Conservation (phyloP, 257 asterid genomes). For the Knoxia roxburghii region DNA sequence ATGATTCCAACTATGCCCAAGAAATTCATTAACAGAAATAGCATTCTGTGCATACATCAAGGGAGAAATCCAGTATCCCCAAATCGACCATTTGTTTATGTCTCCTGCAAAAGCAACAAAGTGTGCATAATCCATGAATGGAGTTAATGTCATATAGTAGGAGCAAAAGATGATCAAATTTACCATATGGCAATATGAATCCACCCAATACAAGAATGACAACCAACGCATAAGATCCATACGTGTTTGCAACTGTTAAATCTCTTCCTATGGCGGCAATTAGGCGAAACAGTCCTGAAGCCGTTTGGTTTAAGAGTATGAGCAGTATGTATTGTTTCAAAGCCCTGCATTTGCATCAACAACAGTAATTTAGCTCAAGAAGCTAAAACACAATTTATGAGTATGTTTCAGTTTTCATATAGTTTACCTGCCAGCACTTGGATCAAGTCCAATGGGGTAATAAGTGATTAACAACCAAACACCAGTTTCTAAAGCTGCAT, state of each 20-base stretch:
- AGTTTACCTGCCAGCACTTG: not conserved
- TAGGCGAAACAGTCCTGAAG: constrained; percentile 56
- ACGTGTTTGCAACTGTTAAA: constrained; percentile 59
- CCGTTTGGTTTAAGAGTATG: constrained; percentile 44
- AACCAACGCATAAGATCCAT: constrained; percentile 53
- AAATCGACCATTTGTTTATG: constrained; percentile 7
- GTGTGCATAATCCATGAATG: constrained; percentile 10
- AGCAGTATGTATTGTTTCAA: constrained; percentile 50
- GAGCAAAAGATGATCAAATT: not conserved
- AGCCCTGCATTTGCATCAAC: constrained; percentile 30
- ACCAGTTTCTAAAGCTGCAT: constrained; percentile 5
- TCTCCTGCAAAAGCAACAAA: constrained; percentile 2
- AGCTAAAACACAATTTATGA: not conserved
- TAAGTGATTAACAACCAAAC: constrained; percentile 1
- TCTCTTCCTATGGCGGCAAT: constrained; percentile 58
- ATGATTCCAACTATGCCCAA: constrained; percentile 7
- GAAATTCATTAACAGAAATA: constrained; percentile 4
- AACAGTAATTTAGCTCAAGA: not conserved
- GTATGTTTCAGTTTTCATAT: not conserved
- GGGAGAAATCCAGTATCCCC: constrained; percentile 10
- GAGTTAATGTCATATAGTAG: too few species aligned
- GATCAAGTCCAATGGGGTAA: constrained; percentile 7
- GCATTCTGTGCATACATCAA: constrained; percentile 10
- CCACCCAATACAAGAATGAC: constrained; percentile 55
- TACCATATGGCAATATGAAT: constrained; percentile 68